Conservation (phyloP, 1,139 yeast genomes). For the Blastobotrys apis region DNA sequence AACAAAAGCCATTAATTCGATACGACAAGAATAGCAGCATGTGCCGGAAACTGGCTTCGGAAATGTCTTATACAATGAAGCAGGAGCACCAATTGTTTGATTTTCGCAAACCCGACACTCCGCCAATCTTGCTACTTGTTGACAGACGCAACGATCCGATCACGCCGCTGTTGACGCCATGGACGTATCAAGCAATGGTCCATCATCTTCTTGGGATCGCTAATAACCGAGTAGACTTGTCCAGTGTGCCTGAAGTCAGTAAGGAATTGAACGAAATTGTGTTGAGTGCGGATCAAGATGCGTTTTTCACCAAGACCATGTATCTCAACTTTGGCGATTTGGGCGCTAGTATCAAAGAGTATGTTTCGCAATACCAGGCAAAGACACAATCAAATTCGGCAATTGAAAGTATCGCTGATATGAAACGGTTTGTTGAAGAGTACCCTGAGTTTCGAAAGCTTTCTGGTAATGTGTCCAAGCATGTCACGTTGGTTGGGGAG, state of each 20-base stretch:
- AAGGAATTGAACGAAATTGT: constrained; percentile 54
- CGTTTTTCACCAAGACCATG: constrained; percentile 74
- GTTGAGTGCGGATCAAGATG: constrained; percentile 63
- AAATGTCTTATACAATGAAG: constrained; percentile 41
- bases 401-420: constrained; percentile 75
- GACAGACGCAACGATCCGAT: constrained; percentile 89
- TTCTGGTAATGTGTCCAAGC: constrained; percentile 88
- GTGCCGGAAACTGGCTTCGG: constrained; percentile 65
- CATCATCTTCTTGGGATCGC: constrained; percentile 82
- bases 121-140: constrained; percentile 71
- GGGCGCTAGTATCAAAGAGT: constrained; percentile 81
- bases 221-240: constrained; percentile 72
- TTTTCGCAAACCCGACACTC: constrained; percentile 52
- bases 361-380: constrained; percentile 75
- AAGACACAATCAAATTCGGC: constrained; percentile 72
- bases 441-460: constrained; percentile 89
- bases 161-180: constrained; percentile 86
- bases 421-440: constrained; percentile 84
- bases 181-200: constrained; percentile 99
- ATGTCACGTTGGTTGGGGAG: constrained; percentile 84
- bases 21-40: constrained; percentile 64
- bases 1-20: constrained; percentile 71
- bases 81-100: constrained; percentile 58
- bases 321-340: constrained; percentile 90
- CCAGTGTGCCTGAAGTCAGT: constrained; percentile 43